Percentiles rank a stretch among this genome's conserved stretches.
These are phyloP conservation scores for Wilcoxina mikolae DNA, from an alignment of 495 filamentous ascomycete species.

Conservation along the genomic window DNA sequence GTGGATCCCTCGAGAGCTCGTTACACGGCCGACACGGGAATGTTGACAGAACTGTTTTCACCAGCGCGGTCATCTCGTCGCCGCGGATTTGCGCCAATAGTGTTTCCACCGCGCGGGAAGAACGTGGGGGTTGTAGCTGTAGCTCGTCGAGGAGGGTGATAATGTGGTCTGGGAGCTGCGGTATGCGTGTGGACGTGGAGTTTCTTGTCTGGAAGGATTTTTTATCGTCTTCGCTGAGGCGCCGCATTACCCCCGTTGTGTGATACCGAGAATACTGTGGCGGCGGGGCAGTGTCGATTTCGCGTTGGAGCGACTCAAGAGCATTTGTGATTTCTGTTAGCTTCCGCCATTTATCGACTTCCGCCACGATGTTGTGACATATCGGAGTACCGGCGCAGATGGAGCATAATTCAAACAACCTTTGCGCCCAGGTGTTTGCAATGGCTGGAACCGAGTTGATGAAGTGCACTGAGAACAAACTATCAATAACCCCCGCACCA, in stretches of 20 bases:
- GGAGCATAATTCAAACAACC: not conserved
- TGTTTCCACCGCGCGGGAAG: not conserved
- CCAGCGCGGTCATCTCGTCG: not conserved
- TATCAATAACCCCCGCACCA: not conserved
- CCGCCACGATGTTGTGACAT: not conserved
- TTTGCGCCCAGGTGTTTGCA: not conserved
- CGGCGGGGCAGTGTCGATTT: not conserved
- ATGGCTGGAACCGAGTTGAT: not conserved
- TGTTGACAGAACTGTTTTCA: not conserved
- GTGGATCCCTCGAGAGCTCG: slow-evolving; percentile 3
- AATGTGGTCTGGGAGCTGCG: not conserved
- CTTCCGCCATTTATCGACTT: not conserved
- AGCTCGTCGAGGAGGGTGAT: not conserved
- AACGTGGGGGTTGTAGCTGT: not conserved
- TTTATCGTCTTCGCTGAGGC: not conserved
- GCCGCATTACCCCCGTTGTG: not conserved
- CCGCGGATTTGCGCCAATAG: not conserved
- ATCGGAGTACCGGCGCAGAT: not conserved
- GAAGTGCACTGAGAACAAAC: not conserved
- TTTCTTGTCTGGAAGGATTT: not conserved
- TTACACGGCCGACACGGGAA: slow-evolving; percentile 13
- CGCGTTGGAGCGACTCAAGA: not conserved
- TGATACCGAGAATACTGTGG: not conserved
- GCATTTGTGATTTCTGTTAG: not conserved
- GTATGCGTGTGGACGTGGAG: not conserved